Percentiles rank a stretch among this genome's conserved stretches.
These are phyloP conservation scores for Lunularia cruciata DNA, from an alignment of 225 moss, liverwort and hornwort genomes.

Conservation along the genomic window DNA sequence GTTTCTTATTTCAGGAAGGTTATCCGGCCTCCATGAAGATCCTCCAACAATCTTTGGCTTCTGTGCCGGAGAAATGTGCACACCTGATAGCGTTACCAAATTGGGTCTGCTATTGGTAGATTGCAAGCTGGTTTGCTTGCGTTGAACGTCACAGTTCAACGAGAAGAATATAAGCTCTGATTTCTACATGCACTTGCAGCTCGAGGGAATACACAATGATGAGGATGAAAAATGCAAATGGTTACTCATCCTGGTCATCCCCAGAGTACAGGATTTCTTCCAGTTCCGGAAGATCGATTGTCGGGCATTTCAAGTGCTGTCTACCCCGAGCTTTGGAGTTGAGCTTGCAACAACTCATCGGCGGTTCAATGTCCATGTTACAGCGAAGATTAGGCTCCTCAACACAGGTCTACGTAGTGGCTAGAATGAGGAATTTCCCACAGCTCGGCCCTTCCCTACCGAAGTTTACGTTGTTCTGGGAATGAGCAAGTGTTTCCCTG, in stretches of 20 bases:
- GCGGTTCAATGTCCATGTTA: conserved; percentile 82
- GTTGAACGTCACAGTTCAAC: conserved; percentile 89
- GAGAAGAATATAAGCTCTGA: conserved; percentile 81
- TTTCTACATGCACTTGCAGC: conserved; percentile 89
- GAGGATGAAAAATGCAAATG: conserved; percentile 48
- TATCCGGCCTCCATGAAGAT: conserved; percentile 92
- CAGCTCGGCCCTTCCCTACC: conserved; percentile 67
- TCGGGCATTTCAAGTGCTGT: conserved; percentile 73
- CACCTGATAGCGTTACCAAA: conserved; percentile 56
- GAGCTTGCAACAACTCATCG: conserved; percentile 78
- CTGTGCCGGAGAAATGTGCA: conserved; percentile 56
- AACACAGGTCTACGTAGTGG: conserved; percentile 52
- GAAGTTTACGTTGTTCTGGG: conserved; percentile 74
- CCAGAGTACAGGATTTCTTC: conserved; percentile 37
- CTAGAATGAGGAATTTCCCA: conserved; percentile 55
- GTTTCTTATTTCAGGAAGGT: conserved; percentile 68
- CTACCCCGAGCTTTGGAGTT: conserved; percentile 76
- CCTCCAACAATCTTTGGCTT: conserved; percentile 82
- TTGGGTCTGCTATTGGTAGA: conserved; percentile 76
- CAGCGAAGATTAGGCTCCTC: conserved; percentile 75
- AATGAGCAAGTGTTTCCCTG: conserved; percentile 62
- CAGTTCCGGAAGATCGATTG: conserved; percentile 61
- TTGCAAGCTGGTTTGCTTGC: conserved; percentile 86
- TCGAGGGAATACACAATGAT: conserved; percentile 65
- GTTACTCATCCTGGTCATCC: conserved; percentile 39